These are phyloP conservation scores for Aureobasidium lini DNA, from an alignment of 2,329 filamentous ascomycete genomes.

Conservation along the genomic window DNA sequence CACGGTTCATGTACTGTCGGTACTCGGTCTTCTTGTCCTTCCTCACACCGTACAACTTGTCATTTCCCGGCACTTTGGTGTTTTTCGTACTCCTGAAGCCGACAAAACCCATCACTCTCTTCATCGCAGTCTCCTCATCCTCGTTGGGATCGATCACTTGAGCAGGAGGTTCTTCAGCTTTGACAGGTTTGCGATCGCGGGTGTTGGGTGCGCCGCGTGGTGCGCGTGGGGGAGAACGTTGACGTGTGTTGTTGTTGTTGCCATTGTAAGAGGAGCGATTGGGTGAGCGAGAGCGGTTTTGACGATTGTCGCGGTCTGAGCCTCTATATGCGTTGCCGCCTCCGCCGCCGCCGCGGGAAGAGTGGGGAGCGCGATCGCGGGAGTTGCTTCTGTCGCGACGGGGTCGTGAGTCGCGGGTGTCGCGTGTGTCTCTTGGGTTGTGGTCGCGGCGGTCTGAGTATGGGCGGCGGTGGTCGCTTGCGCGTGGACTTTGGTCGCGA, in stretches of 20 bases:
- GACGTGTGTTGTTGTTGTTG: not conserved
- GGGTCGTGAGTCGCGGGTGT: not conserved
- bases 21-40: constrained; percentile 96
- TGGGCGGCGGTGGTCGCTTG: not conserved
- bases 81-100: constrained; percentile 81
- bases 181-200: constrained; percentile 6
- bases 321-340: not conserved
- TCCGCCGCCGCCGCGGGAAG: not conserved
- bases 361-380: constrained; percentile 1
- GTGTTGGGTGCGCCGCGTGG: not conserved
- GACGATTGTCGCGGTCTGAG: not conserved
- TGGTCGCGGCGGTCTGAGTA: constrained; percentile 2
- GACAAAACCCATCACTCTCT: constrained; percentile 82
- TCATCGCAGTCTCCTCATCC: constrained; percentile 65
- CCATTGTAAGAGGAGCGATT: not conserved
- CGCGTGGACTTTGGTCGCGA: constrained; percentile 7
- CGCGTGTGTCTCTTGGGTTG: not conserved
- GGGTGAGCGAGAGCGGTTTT: constrained; percentile 1
- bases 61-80: constrained; percentile 81
- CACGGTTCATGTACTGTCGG: constrained; percentile 90
- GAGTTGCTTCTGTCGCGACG: constrained; percentile 9
- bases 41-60: constrained; percentile 64
- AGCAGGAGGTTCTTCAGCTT: constrained; percentile 22
- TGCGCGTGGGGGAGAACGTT: not conserved
- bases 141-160: constrained; percentile 29